These are phyloP conservation scores for Cryptococcus wingfieldii DNA, from an alignment of 1,284 basidiomycete species.

Conservation along the genomic window DNA sequence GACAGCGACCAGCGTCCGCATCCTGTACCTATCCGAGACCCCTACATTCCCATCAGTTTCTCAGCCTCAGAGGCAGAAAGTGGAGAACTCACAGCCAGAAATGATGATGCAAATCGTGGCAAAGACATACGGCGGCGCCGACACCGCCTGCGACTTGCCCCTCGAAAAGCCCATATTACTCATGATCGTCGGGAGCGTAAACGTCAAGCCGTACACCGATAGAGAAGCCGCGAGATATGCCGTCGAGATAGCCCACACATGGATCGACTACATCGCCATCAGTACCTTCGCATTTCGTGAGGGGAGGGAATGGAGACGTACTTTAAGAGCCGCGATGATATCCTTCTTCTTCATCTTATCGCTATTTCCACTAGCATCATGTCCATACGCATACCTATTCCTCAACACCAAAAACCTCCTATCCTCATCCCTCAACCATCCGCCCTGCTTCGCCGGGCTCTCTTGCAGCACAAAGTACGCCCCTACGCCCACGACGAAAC, in stretches of 20 bases:
- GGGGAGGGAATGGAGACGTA: constrained; percentile 3
- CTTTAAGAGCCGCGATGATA: constrained; percentile 15
- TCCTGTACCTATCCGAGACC: constrained; percentile 5
- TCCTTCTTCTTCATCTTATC: constrained; percentile 12
- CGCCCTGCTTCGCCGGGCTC: constrained; percentile 10
- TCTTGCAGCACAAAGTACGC: constrained; percentile 18
- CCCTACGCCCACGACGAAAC: constrained; percentile 14
- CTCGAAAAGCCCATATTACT: constrained; percentile 47
- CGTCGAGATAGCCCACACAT: constrained; percentile 18
- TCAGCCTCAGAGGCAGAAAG: no score
- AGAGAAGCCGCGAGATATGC: constrained; percentile 16
- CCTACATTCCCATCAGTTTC: background rate
- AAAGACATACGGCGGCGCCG: constrained; percentile 10
- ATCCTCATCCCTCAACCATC: constrained; percentile 20
- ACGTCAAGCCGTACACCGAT: constrained; percentile 55
- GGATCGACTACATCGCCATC: constrained; percentile 12
- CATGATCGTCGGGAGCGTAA: constrained; percentile 10
- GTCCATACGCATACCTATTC: constrained; percentile 20
- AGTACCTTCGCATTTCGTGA: background rate
- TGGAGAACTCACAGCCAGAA: constrained; percentile 6
- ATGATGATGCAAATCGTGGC: constrained; percentile 17
- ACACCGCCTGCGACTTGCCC: constrained; percentile 41
- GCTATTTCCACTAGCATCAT: constrained; percentile 4
- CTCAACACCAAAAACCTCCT: constrained; percentile 19
- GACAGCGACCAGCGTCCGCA: background rate